Evolutionary conservation across 2,329 filamentous ascomycete species (phyloP).

Genomic region (Aspergillus pseudotamarii): DNA sequence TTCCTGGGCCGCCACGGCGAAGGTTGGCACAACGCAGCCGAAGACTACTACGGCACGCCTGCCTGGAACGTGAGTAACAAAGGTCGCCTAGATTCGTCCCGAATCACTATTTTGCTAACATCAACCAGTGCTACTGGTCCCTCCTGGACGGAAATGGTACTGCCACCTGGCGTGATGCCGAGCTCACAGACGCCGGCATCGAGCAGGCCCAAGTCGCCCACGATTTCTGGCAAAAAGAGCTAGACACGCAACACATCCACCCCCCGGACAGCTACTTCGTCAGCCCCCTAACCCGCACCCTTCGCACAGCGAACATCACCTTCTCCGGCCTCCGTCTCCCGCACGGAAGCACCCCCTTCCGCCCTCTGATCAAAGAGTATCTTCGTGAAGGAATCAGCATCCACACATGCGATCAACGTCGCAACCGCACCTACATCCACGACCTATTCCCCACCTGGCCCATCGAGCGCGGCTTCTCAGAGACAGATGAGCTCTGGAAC

Average conservation of each 20-base stretch:
- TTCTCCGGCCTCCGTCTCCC: conserved; percentile 53
- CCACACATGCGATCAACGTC: conserved; percentile 63
- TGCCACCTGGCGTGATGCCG: conserved; percentile 59
- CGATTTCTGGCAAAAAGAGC: conserved; percentile 54
- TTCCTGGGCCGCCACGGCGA: conserved; percentile 64
- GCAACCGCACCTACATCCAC: conserved; percentile 51
- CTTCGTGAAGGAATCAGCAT: conserved; percentile 61
- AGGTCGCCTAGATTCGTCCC: too few relatives aligned
- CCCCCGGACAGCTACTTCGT: conserved; percentile 58
- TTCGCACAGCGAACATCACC: conserved; percentile 58
- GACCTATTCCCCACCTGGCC: conserved; percentile 51
- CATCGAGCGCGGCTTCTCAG: conserved; percentile 57
- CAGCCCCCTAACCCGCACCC: conserved; percentile 59
- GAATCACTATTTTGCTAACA: background rate
- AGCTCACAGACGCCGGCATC: conserved; percentile 55
- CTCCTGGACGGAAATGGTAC: conserved; percentile 59
- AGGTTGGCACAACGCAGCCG: conserved; percentile 63
- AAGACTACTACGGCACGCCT: conserved; percentile 59
- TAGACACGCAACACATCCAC: conserved; percentile 51
- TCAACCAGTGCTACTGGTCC: conserved; percentile 57
- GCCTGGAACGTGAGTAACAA: conserved; percentile 60
- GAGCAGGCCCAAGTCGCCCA: conserved; percentile 50
- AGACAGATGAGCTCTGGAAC: conserved; percentile 58
- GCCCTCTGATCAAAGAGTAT: conserved; percentile 58
- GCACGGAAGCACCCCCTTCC: conserved; percentile 43